phyloP scores from a whole-genome alignment of 2,329 filamentous ascomycete genomes.

The Trichoderma sp. region DNA sequence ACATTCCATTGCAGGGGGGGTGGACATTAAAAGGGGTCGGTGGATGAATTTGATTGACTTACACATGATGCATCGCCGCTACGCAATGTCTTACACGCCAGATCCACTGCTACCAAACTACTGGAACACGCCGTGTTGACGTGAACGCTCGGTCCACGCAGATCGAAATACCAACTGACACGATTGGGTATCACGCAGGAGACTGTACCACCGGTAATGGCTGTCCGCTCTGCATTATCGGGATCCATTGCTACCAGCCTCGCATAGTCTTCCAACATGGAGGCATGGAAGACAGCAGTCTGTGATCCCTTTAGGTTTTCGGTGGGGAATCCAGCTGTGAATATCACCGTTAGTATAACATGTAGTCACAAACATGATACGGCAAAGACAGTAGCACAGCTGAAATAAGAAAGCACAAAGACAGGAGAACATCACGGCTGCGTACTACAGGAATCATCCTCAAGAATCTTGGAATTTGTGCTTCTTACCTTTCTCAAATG shows the following conservation, averaged over 20 bases:
- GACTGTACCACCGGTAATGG: conserved; percentile 46
- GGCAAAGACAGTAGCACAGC: not conserved
- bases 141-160: conserved; percentile 51
- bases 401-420: too few relatives aligned
- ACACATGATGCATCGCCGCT: conserved; percentile 43
- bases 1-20: too few relatives aligned
- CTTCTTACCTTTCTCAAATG: conserved; percentile 17
- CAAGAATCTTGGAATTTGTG: not conserved
- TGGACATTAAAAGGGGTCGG: too few relatives aligned
- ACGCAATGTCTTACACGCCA: conserved; percentile 38
- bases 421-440: too few relatives aligned
- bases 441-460: too few relatives aligned
- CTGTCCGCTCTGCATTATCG: conserved; percentile 40
- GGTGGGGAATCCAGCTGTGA: conserved; percentile 40
- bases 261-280: conserved; percentile 46
- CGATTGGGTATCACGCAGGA: conserved; percentile 49
- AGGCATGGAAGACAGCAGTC: conserved; percentile 45
- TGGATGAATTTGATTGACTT: conserved; percentile 8
- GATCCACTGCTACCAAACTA: conserved; percentile 50
- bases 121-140: conserved; percentile 57
- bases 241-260: conserved; percentile 38
- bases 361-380: not conserved
- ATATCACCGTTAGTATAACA: not conserved
- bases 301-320: conserved; percentile 37
- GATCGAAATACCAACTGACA: conserved; percentile 53